Evolutionary conservation across 108 stramenopile species (phyloP), one percentile per base, ranked within the genome.

Genomic region (Cyclotella sp.): DNA sequence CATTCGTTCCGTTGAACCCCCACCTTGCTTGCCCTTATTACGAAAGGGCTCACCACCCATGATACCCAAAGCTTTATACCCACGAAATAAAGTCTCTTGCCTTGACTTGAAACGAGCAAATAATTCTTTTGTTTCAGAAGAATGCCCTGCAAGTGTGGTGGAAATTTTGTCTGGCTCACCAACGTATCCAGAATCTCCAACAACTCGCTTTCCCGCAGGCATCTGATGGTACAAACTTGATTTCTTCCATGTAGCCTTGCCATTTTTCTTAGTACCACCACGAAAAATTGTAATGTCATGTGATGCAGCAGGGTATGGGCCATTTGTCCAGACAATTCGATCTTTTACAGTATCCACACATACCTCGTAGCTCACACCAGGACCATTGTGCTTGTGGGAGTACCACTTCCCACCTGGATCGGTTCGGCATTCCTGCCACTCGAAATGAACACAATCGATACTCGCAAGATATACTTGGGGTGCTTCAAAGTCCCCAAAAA

Each of bases 271-370:
- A 43, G 9, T 63, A 15, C 47, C 60, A 9, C 63, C 59, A 29
- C 68, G 42, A 45, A 85, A 79, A 29, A 86, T 15, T n/a, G n/a
- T n/a, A n/a, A n/a, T n/a, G n/a, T n/a, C n/a, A n/a, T n/a, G n/a
- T n/a, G n/a, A n/a, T n/a, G 78, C 76, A n/a, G 70, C 78, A 67
- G 72, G 68, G 28, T 67, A 77, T 57, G 86, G 86, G 8, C 86
- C 82, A 65, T 84, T 79, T 9, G 74, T 76, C 82, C 86, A 86
- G 22, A 78, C 70, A 61, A 82, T 62, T 6, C 65, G 54, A 47
- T 51, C 66, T 15, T 69, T 28, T 8, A 52, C 69, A 19, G 82
- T 55, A 28, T 55, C 68, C 13, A 79, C 30, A 30, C 52, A 77
- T 47, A 86, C 28, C 27, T 86, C 82, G 44, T 83, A n/a, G n/a